Conservation (phyloP, 768 basidiomycete species). For the Lactifluus pinguis region DNA sequence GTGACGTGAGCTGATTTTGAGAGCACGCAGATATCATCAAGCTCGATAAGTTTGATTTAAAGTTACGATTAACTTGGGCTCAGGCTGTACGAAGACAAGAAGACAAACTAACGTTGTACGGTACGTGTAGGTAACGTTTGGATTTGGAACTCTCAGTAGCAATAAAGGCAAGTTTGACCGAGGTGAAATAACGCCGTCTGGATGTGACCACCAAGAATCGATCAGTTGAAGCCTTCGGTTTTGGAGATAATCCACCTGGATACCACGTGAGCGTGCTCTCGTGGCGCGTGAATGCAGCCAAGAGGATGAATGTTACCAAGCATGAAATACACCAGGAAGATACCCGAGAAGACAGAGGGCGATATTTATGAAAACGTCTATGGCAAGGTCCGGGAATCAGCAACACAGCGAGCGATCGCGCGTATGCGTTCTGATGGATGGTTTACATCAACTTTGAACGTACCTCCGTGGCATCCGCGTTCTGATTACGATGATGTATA, state of each 20-base stretch:
- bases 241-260: slow-evolving; percentile 28
- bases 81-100: neutral
- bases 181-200: neutral
- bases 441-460: neutral
- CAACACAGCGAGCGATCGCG: neutral
- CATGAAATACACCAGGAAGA: slow-evolving; percentile 37
- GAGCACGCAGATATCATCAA: neutral
- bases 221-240: slow-evolving; percentile 21
- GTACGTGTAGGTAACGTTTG: neutral
- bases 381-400: neutral
- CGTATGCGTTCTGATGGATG: neutral
- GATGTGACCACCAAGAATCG: neutral
- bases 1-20: neutral
- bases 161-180: neutral
- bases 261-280: neutral
- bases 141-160: neutral
- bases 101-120: neutral
- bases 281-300: too few relatives aligned
- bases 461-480: slow-evolving; percentile 23
- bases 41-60: neutral
- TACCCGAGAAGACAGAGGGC: slow-evolving; percentile 36
- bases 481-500: slow-evolving; percentile 17
- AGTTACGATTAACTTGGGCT: neutral
- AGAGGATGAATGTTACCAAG: slow-evolving; percentile 26
- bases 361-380: slow-evolving; percentile 33